A percentile compares a stretch with the other conserved stretches of the same genome.
These are phyloP conservation scores for Xylaria sp. DNA, from an alignment of 495 filamentous ascomycete genomes.

Conservation along the genomic window DNA sequence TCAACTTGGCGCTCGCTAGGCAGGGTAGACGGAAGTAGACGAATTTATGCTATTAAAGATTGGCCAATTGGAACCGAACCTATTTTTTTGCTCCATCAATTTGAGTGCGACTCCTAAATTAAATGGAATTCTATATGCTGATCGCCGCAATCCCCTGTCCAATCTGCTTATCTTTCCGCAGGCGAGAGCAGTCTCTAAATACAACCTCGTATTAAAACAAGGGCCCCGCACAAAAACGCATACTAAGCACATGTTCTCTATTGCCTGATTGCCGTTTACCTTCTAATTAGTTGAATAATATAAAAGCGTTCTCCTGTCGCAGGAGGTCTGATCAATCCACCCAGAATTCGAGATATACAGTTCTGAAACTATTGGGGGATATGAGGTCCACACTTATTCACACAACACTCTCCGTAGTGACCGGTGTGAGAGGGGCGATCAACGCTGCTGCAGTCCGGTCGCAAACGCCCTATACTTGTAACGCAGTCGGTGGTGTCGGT, in stretches of 20 bases:
- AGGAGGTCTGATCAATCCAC: background rate
- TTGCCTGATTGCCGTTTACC: background rate
- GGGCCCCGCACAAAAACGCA: background rate
- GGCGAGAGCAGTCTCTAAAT: background rate
- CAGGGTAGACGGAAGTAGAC: background rate
- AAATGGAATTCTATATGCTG: conserved; percentile 3
- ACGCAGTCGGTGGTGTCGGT: conserved; percentile 10
- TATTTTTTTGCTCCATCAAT: background rate
- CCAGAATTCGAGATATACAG: background rate
- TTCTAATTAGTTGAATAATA: background rate
- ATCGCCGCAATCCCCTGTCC: conserved; percentile 10
- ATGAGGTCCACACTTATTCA: conserved; percentile 11
- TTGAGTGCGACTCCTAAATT: conserved; percentile 3
- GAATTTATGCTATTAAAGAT: background rate
- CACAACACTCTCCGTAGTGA: background rate
- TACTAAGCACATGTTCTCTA: background rate
- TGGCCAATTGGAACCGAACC: background rate
- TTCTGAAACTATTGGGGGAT: background rate
- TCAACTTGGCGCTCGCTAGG: background rate
- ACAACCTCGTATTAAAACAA: conserved; percentile 3
- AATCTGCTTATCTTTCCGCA: background rate
- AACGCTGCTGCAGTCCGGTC: conserved; percentile 17
- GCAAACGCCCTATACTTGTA: conserved; percentile 19
- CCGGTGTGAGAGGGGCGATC: conserved; percentile 6
- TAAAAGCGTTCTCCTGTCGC: background rate